Base-by-base conservation (phyloP, 192 early-diverging fungal genomes). In the Coemansia sp. region DNA sequence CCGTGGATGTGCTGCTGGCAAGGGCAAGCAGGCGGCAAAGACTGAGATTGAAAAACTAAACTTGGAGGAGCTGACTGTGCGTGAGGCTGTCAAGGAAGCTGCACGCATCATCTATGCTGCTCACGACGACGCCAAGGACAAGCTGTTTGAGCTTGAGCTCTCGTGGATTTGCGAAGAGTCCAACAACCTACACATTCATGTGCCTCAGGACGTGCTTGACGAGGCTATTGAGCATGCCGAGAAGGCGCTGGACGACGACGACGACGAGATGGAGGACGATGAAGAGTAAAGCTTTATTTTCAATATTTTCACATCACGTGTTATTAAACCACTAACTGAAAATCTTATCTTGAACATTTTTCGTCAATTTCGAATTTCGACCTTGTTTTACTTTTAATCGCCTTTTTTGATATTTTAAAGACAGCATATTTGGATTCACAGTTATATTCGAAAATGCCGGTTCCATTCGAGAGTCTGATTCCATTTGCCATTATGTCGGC, bases 11-110 rank as follows among this genome's bases (percentile, higher is more conserved):
- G 97, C 96, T 26, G 85, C 92, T 57, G 97, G 97, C 65, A 99
- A 99, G 83, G 96, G 96, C 57, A 90, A 93, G 66, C 91, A 94
- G 69, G 90, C 92, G 17, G 97, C 96, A 57, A 98, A 96, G 82
- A 96, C 97, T n/a, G 97, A 98, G 75, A 88, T 99, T 64, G 97
- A 99, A 64, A 99, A 98, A 78, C 83, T 99, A 38, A 91, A 97
- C 57, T 78, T 98, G 34, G 81, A 83, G 15, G 85, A 92, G 46
- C 74, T 99, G 61, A 66, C 78, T 34, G 78, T 72, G 40, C 87
- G 87, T 25, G 91, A 98, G 59, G 96, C 94, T 15, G 91, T 95
- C 44, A 95, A 92, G 83, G 90, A 95, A 54, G 94, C 94, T 31
- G 94, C 96, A 2, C 84, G 92, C 74, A 98, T 98, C 62, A 95